Evolutionary conservation across 73 alveolate species (phyloP).

Genomic region (Paramecium sonneborni): DNA sequence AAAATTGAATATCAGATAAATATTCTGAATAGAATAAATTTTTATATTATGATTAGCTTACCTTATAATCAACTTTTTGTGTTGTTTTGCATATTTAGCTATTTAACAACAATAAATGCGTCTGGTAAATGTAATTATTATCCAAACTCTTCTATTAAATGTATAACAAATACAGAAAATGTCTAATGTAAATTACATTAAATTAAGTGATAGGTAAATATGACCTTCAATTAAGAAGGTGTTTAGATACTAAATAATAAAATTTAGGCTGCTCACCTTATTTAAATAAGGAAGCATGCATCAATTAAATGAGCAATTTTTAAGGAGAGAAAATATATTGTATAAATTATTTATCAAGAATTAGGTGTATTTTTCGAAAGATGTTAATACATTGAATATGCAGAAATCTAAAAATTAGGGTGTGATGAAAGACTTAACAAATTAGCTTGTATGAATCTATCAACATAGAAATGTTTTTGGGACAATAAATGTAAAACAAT

Average conservation of each 20-base stretch:
- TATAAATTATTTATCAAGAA: neutral
- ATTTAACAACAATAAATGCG: neutral
- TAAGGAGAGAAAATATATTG: neutral
- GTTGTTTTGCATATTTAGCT: no score
- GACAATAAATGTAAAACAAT: neutral
- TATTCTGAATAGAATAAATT: no score
- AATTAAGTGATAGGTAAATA: neutral
- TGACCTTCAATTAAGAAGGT: neutral
- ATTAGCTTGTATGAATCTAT: neutral
- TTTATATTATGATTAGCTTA: no score
- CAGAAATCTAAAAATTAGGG: neutral
- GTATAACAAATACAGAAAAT: neutral
- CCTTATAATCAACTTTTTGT: no score
- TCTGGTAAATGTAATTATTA: neutral
- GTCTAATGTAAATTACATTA: neutral
- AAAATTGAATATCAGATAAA: no score
- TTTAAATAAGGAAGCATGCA: constrained; percentile 8
- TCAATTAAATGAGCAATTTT: neutral
- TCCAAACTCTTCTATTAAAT: neutral
- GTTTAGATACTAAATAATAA: neutral
- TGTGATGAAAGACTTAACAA: neutral
- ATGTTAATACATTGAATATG: neutral
- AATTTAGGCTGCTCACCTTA: neutral
- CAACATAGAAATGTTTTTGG: neutral
- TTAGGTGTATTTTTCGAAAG: neutral